Evolutionary conservation across 441 rosid genomes (phyloP).

Genomic region (Aquilaria agallochum): DNA sequence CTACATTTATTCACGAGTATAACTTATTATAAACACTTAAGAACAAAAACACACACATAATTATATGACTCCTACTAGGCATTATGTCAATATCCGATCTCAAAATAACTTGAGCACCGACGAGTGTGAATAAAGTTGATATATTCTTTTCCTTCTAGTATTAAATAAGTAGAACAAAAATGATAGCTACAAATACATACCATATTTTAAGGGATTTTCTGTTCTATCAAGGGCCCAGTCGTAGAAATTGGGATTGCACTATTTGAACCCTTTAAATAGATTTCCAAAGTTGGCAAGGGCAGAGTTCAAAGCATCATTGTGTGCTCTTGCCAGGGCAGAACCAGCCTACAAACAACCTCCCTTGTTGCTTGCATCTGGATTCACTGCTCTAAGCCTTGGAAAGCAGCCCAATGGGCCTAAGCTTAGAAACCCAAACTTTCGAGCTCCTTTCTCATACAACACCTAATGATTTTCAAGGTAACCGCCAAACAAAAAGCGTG

Average conservation of each 20-base stretch:
- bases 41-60: neutral
- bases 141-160: no score
- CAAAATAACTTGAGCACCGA: no score
- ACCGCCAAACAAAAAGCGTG: neutral
- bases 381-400: slow-evolving; percentile 40
- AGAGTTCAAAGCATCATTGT: slow-evolving; percentile 34
- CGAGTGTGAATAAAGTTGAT: no score
- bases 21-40: neutral
- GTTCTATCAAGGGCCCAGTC: slow-evolving; percentile 37
- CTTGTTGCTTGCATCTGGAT: slow-evolving; percentile 21
- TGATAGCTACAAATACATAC: slow-evolving; percentile 13
- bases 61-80: no score
- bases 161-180: no score
- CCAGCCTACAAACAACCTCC: slow-evolving; percentile 44
- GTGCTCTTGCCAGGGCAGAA: slow-evolving; percentile 40
- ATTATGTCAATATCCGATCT: no score
- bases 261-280: slow-evolving; percentile 33
- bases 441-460: slow-evolving; percentile 42
- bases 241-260: slow-evolving; percentile 39
- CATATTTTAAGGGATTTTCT: slow-evolving; percentile 27
- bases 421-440: slow-evolving; percentile 51
- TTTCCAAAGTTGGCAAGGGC: slow-evolving; percentile 32
- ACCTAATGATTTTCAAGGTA: slow-evolving; percentile 20
- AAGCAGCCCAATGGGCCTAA: slow-evolving; percentile 48
- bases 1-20: slow-evolving; percentile 13